These are phyloP conservation scores for Moniliophthora roreri DNA, from an alignment of 1,284 basidiomycete species.

Conservation along the genomic window DNA sequence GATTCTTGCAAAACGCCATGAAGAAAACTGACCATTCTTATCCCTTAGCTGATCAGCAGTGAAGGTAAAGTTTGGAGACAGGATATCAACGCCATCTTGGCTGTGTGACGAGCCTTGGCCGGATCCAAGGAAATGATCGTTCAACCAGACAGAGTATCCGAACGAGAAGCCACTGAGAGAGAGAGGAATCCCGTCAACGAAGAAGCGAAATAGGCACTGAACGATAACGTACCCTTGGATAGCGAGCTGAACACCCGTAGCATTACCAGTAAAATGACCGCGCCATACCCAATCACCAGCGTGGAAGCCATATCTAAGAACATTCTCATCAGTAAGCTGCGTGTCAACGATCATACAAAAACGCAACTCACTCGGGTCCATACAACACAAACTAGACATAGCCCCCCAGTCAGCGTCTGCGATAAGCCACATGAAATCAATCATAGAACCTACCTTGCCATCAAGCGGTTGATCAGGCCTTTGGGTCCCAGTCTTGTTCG, in stretches of 20 bases:
- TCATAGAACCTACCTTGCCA: conserved; percentile 31
- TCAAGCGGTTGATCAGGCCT: conserved; percentile 37
- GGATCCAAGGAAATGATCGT: conserved; percentile 43
- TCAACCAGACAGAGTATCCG: conserved; percentile 45
- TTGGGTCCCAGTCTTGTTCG: conserved; percentile 36
- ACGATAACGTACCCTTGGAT: conserved; percentile 38
- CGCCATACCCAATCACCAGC: conserved; percentile 41
- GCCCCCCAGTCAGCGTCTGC: conserved; percentile 27
- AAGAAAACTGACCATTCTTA: conserved; percentile 30
- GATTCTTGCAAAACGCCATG: conserved; percentile 7
- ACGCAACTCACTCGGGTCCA: background rate
- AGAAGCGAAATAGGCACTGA: no score
- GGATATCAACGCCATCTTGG: conserved; percentile 30
- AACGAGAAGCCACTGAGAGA: conserved; percentile 44
- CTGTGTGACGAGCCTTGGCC: conserved; percentile 36
- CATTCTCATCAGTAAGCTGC: background rate
- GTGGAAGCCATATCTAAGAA: conserved; percentile 37
- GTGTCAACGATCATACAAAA: background rate
- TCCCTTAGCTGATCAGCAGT: conserved; percentile 27
- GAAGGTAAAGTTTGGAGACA: conserved; percentile 32
- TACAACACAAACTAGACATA: conserved; percentile 35
- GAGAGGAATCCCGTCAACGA: no score
- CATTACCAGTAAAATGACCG: conserved; percentile 41
- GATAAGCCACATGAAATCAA: background rate
- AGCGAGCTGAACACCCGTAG: conserved; percentile 38